A percentile compares a stretch with the other conserved stretches of the same genome.
phyloP scores from a whole-genome alignment of 2,329 filamentous ascomycete species.

The Myriangium duriaei region DNA sequence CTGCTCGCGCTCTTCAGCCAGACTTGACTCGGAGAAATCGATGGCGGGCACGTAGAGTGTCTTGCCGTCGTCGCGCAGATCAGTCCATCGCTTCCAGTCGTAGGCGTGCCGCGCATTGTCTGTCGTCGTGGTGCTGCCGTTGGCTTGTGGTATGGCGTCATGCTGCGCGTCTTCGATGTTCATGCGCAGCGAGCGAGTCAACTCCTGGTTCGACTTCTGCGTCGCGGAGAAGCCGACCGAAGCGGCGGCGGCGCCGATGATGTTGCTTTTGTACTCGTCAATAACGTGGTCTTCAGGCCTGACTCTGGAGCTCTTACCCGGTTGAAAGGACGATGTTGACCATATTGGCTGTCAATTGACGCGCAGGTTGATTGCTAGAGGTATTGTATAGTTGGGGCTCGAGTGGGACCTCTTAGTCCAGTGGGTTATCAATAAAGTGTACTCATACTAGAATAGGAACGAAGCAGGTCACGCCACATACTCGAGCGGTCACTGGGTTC shows the following conservation, averaged over 20 bases:
- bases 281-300: slow-evolving; percentile 10
- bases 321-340: slow-evolving; percentile 79
- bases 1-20: slow-evolving; percentile 67
- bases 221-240: slow-evolving; percentile 68
- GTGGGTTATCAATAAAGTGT: no score
- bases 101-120: slow-evolving; percentile 1
- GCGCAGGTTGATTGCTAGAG: no score
- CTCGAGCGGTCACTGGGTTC: no score
- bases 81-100: slow-evolving; percentile 50
- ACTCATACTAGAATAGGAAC: no score
- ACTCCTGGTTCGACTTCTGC: slow-evolving; percentile 82
- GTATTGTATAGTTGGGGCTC: no score
- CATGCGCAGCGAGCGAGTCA: slow-evolving; percentile 74
- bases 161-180: slow-evolving; percentile 45
- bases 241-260: slow-evolving; percentile 71
- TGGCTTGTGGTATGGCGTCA: slow-evolving; percentile 8
- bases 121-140: slow-evolving; percentile 15
- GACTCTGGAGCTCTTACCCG: slow-evolving; percentile 46
- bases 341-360: no score
- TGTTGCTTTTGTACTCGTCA: slow-evolving; percentile 47
- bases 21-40: slow-evolving; percentile 55
- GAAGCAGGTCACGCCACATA: no score
- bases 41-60: slow-evolving; percentile 65
- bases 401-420: no score
- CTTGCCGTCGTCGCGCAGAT: slow-evolving; percentile 36